These are phyloP conservation scores for Colletotrichum tropicale DNA, from an alignment of 2,329 filamentous ascomycete species.

Conservation along the genomic window DNA sequence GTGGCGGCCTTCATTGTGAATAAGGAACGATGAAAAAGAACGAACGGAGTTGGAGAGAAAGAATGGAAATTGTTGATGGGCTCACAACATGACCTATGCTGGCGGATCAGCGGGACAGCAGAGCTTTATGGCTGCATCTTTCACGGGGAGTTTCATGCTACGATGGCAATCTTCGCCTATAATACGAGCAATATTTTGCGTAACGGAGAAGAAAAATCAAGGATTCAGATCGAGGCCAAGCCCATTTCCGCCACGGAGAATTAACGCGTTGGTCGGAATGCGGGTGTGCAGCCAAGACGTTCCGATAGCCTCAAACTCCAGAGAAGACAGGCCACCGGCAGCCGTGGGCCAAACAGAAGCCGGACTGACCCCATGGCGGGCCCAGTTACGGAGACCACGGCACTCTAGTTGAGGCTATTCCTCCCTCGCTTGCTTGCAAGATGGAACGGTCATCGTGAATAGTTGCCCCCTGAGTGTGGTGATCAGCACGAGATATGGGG, in stretches of 20 bases:
- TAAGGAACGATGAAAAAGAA: not conserved
- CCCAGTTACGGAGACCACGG: not conserved
- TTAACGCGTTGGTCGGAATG: not conserved
- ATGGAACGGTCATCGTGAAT: not conserved
- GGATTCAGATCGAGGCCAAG: not conserved
- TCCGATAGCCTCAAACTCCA: not conserved
- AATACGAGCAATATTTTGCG: not conserved
- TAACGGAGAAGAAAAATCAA: not conserved
- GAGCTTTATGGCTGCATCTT: not conserved
- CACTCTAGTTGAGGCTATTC: not conserved
- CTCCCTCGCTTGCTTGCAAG: not conserved
- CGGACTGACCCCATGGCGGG: not conserved
- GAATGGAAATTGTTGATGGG: not conserved
- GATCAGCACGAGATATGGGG: not conserved
- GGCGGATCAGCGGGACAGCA: not conserved
- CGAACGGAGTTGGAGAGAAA: not conserved
- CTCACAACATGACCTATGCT: not conserved
- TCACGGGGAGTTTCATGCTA: not conserved
- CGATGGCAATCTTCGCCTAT: not conserved
- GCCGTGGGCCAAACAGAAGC: not conserved
- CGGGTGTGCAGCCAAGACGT: not conserved
- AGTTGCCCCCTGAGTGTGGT: not conserved
- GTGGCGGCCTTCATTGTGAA: constrained; percentile 40
- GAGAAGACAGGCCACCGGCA: not conserved
- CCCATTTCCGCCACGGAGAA: not conserved